Base-by-base conservation (phyloP, 352 stramenopile species). In the Pythium apleroticum region DNA sequence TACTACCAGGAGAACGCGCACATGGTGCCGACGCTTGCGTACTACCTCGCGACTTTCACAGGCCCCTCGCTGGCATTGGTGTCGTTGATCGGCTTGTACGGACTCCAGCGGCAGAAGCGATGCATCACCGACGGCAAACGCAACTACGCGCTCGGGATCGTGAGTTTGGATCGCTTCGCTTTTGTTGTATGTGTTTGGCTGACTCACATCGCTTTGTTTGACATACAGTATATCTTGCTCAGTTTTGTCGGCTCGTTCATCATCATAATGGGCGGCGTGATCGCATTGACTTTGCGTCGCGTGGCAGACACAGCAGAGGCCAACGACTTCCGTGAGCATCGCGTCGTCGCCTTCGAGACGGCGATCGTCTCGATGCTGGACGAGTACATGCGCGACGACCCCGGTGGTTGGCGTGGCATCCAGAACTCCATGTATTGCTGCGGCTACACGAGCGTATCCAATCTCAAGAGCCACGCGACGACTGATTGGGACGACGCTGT, bases 1-100 rank as follows among this genome's bases (percentile, higher is more conserved):
- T 90, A 81, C 59, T 84, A 88, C 50, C 76, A 89, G 57, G 71
- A 82, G 8, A 83, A 84, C 30, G 80, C 78, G 1, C 70, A 76
- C 27, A 73, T 91, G 22, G 72, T 78, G 4, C 78, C 82, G 6
- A 65, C 65, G 3, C 63, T 85, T 0, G 75, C 78, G 28, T 88
- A 86, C 55, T 78, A 77, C 59, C 46, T 90, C 27, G 76, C 80
- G 15, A 74, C 76, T 15, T 88, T 81, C 52, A 81, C 74, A 7
- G 77, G 75, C 0, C 49, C 87, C 1, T 74, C 59, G 4, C 53
- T 88, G 35, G 58, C 77, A 2, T 33, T 89, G n/a, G 70, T 81
- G 8, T 82, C 75, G 2, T 53, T 71, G 28, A 52, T 83, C 0
- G 74, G 82, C 0, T 64, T 91, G 11, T 84, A 77, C 20, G 82